Conservation (phyloP, 2,329 filamentous ascomycete species). For the Colletotrichum karsti region DNA sequence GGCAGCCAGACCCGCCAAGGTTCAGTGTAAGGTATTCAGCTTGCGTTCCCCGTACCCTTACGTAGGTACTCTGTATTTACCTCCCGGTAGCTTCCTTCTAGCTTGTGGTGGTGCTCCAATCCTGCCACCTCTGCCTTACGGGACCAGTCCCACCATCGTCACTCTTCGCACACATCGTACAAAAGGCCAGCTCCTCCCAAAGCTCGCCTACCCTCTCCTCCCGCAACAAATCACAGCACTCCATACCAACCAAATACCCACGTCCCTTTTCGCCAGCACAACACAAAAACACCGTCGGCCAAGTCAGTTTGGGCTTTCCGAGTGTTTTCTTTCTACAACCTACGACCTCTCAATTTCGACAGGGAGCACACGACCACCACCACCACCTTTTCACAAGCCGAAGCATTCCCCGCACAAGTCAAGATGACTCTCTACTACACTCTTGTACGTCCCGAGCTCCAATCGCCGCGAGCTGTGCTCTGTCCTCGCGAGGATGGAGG, state of each 20-base stretch:
- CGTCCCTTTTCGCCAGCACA: not conserved
- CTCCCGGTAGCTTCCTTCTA: no score
- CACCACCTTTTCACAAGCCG: not conserved
- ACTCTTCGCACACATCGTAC: constrained; percentile 22
- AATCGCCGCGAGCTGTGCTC: not conserved
- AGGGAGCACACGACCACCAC: constrained; percentile 17
- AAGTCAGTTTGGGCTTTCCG: constrained; percentile 29
- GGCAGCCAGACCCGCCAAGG: constrained; percentile 3
- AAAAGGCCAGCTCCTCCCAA: constrained; percentile 30
- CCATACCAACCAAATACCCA: not conserved
- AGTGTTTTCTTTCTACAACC: constrained; percentile 5
- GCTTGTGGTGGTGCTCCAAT: not conserved
- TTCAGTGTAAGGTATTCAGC: constrained; percentile 2
- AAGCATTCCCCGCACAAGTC: constrained; percentile 32
- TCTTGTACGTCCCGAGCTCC: constrained; percentile 48
- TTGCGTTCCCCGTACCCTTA: constrained; percentile 4
- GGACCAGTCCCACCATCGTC: constrained; percentile 26
- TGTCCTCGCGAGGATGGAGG: not conserved
- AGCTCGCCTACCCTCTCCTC: not conserved
- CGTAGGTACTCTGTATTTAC: not conserved
- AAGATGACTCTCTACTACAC: constrained; percentile 69
- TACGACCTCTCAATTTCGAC: not conserved
- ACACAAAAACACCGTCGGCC: constrained; percentile 7
- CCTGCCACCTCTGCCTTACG: constrained; percentile 24
- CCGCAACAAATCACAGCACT: constrained; percentile 18